Evolutionary conservation across 306 rosid species (phyloP).

Genomic region (Citrullus mucosospermus): DNA sequence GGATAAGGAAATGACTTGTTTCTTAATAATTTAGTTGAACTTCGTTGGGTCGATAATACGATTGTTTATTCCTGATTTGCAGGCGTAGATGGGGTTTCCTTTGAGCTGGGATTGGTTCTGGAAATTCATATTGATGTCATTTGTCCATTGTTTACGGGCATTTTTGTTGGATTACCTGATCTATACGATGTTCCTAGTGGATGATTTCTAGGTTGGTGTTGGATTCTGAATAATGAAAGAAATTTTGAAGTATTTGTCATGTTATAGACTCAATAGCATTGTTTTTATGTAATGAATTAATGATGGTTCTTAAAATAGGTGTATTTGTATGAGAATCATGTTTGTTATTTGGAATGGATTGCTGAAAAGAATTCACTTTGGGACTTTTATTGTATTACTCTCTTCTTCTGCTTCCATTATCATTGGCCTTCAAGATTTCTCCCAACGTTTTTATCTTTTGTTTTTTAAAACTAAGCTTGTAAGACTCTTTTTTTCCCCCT

Average conservation of each 20-base stretch:
- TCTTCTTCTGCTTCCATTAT: neutral
- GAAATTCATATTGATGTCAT: neutral
- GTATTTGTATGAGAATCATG: neutral
- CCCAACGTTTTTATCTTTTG: too few relatives aligned
- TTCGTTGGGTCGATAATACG: neutral
- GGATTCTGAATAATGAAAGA: slow-evolving; percentile 5
- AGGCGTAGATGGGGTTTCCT: slow-evolving; percentile 5
- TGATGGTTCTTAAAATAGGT: neutral
- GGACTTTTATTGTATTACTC: neutral
- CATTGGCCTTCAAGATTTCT: neutral
- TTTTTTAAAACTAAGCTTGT: too few relatives aligned
- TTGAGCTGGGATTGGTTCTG: neutral
- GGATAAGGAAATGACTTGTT: neutral
- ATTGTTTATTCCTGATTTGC: neutral
- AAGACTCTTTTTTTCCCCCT: too few relatives aligned
- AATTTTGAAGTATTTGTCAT: neutral
- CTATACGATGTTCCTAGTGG: neutral
- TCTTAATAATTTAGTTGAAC: neutral
- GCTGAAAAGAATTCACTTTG: neutral
- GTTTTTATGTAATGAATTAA: slow-evolving; percentile 4
- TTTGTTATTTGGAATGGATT: neutral
- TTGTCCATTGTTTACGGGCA: neutral
- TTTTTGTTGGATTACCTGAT: slow-evolving; percentile 3
- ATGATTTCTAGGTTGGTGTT: neutral
- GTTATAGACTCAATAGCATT: slow-evolving; percentile 9